Evolutionary conservation across 2,329 filamentous ascomycete species (phyloP), one percentile per base, ranked within the genome.

Genomic region (Colletotrichum chrysophilum): DNA sequence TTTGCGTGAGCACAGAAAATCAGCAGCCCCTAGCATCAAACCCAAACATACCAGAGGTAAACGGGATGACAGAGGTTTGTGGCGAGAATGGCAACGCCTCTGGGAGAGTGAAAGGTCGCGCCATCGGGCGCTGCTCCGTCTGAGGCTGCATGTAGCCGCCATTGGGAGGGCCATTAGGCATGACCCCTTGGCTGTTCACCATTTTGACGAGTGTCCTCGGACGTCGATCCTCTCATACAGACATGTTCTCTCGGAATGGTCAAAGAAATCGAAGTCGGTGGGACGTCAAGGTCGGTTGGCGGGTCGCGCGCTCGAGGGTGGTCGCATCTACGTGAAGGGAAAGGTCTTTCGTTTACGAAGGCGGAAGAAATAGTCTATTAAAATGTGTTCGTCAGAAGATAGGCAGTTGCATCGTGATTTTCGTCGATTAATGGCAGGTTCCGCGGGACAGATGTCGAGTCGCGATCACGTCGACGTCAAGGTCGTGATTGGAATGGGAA

Each of bases 51-150:
- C 95, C 92, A 78, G 94, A 91, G 83, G 94, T 91, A 83, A 96
- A 95, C 4, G 95, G 94, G 68, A 95, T 89, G 65, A 96, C 93
- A 5, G 94, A 95, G 65, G 93, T 94, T 82, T 96, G 93, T 28
- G 95, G 95, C 67, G 94, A 95, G 84, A 93, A 96, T n/a, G 94
- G 94, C 61, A 97, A 88, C 34, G 94, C 94, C 81, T 97, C 94
- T 72, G 93, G 90, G 14, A 97, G 90, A 5, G 90, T 90, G 81
- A 93, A 92, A 2, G 92, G 88, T 70, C 88, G 61, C 16, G 73
- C 70, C 73, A 68, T 73, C n/a, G 75, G 70, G 24, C 66, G 66
- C 55, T 77, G 76, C 10, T 74, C 66, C 61, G 65, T 28, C 55
- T 76, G 73, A 26, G 70, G 70, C 69, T 77, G 76, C 43, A 74